Base-by-base conservation (phyloP, 495 filamentous ascomycete species). In the Haplographium delicatum region DNA sequence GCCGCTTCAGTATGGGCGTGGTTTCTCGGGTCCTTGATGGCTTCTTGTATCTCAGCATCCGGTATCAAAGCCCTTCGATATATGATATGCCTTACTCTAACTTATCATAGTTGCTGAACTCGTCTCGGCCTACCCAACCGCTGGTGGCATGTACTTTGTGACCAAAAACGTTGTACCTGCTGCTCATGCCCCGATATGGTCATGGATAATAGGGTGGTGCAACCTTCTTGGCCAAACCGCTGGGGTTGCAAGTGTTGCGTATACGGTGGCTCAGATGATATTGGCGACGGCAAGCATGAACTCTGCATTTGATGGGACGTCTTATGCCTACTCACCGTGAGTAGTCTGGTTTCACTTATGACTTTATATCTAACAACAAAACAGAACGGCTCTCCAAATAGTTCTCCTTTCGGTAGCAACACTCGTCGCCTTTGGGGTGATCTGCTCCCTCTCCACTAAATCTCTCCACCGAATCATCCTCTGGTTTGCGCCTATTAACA, bases 401-500 rank as follows among this genome's bases (percentile, higher is more conserved):
- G 83, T 86, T 0, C 41, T 84, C 6, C 63, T 86, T 23, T 72
- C 83, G 2, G 75, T 85, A 42, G 62, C 72, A 3, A 59, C 84
- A 10, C 65, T 87, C 6, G 72, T 74, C 27, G 30, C 80, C 1
- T 73, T 83, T 52, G 83, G 83, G 2, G 61, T 74, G 7, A 76
- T 86, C 3, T 84, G 81, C 63, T 88, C 83, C 0, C 65, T 86
- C 48, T 81, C 78, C 0, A 86, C 83, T 0, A 81, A 74, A 57
- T 73, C 67, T 2, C 65, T 86, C 19, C 82, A 86, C 64, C 68
- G 71, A 24, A 79, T 83, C 26, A 68, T 86, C 22, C 62, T 83
- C 4, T 86, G 82, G 81, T 87, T 87, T 65, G 83, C 83, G 6
- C 83, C 83, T 0, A 84, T 86, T 49, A 87, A 87, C 64, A 75